These are phyloP conservation scores for Dipteronia dyeriana DNA, from an alignment of 345 rosid genomes.

Conservation along the genomic window DNA sequence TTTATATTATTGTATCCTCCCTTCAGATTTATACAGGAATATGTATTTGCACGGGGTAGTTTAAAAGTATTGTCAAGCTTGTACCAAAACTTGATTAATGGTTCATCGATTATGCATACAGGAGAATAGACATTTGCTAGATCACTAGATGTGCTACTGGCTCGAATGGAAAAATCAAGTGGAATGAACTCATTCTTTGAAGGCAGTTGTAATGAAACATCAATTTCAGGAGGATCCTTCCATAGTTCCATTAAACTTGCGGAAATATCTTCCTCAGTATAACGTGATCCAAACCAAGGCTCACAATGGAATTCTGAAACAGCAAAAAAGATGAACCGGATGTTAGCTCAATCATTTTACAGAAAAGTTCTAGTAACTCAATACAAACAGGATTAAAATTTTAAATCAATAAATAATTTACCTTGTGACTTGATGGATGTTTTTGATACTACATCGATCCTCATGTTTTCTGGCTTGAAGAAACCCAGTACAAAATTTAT, in stretches of 20 bases:
- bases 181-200: constrained; percentile 85
- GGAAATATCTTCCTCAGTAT: constrained; percentile 68
- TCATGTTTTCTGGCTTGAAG: constrained; percentile 87
- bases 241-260: constrained; percentile 66
- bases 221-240: constrained; percentile 77
- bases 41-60: constrained; percentile 87
- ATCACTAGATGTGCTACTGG: constrained; percentile 35
- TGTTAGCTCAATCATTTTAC: constrained; percentile 11
- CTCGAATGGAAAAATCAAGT: constrained; percentile 69
- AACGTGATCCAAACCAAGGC: constrained; percentile 92
- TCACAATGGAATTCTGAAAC: constrained; percentile 65
- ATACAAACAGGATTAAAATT: not conserved
- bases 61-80: constrained; percentile 84
- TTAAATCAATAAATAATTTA: constrained; percentile 19
- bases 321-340: constrained; percentile 15
- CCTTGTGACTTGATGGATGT: constrained; percentile 61
- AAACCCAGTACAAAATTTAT: constrained; percentile 58
- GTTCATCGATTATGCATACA: constrained; percentile 71
- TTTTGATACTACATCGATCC: constrained; percentile 92
- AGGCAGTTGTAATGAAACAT: constrained; percentile 73
- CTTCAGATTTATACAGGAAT: constrained; percentile 81
- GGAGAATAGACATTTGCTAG: constrained; percentile 46
- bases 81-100: constrained; percentile 89
- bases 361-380: not conserved
- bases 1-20: constrained; percentile 68